Evolutionary conservation across 352 stramenopile genomes (phyloP), one percentile per base, ranked within the genome.

Genomic region (Phytopythium montanum): DNA sequence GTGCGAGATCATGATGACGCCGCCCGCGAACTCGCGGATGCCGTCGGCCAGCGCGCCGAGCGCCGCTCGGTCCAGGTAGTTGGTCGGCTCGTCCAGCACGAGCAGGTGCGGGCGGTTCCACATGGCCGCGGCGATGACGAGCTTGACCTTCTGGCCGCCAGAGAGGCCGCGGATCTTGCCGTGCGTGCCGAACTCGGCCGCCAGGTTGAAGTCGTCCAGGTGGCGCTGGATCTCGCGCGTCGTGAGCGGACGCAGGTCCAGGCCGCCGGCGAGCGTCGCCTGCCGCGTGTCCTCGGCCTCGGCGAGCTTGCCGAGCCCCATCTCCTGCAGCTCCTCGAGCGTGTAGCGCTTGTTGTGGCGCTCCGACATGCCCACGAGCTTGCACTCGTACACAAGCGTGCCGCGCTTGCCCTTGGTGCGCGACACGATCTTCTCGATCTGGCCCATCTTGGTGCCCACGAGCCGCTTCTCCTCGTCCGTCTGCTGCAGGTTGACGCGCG

Each of bases 391-490:
- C 73, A 97, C 81, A 16, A 90, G 69, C 46, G 68, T 85, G 50
- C 76, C 76, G 36, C 75, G 76, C 70, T 88, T 90, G 46, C 75
- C 74, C 71, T 87, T 86, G 54, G 74, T 85, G 60, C 81, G 76
- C 29, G 76, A 97, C 69, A 98, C 97, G n/a, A 98, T 88, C 79
- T 98, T 98, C 55, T 91, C 87, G n/a, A 98, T 85, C 68, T 97
- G 95, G 42, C 86, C 90, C 54, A 79, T 87, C 56, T 91, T 87
- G 66, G 96, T 92, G 59, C 97, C 94, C n/a, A 89, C 87, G 41
- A 97, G 75, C 26, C 73, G 75, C 64, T 97, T 83, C 69, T 98
- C 94, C 34, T 97, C 91, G 26, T 97, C 85, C 1, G 84, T 95
- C 61, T 97, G 92, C 67, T 97, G 73, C 66, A 98, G 85, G 61